Evolutionary conservation across 2,329 filamentous ascomycete species (phyloP).

Genomic region (Venturia asperata): DNA sequence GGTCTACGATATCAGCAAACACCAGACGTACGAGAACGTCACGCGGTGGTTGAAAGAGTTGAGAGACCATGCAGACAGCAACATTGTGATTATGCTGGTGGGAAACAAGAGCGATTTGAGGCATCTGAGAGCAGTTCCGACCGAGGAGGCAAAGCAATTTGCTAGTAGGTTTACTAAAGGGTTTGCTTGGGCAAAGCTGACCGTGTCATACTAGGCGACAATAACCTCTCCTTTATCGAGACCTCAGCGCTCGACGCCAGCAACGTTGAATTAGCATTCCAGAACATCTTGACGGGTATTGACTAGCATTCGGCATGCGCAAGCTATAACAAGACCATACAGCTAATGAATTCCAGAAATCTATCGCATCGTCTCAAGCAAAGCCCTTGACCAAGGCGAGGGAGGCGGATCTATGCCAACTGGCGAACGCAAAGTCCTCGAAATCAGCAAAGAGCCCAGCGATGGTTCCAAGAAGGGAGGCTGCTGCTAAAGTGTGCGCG

Average conservation of each 20-base stretch:
- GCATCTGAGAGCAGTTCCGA: slow-evolving; percentile 92
- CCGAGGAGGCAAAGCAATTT: slow-evolving; percentile 96
- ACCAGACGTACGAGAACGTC: slow-evolving; percentile 98
- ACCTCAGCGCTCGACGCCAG: slow-evolving; percentile 97
- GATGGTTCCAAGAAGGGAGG: slow-evolving; percentile 71
- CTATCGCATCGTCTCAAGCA: slow-evolving; percentile 97
- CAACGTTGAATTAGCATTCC: slow-evolving; percentile 98
- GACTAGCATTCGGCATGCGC: slow-evolving; percentile 20
- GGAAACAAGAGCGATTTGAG: slow-evolving; percentile 99
- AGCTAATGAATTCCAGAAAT: slow-evolving; percentile 61
- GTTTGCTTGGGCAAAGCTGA: slow-evolving; percentile 7
- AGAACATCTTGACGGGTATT: slow-evolving; percentile 97
- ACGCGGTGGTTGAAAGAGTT: slow-evolving; percentile 99
- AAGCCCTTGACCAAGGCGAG: slow-evolving; percentile 87
- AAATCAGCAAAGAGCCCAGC: slow-evolving; percentile 78
- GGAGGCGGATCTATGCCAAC: slow-evolving; percentile 66
- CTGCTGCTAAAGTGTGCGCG: slow-evolving; percentile 59
- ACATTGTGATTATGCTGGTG: slow-evolving; percentile 99
- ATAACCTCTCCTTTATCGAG: slow-evolving; percentile 98
- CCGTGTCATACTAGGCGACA: slow-evolving; percentile 60
- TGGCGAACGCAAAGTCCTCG: slow-evolving; percentile 69
- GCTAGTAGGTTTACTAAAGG: slow-evolving; percentile 55
- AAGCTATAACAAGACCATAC: neutral
- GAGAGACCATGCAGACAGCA: slow-evolving; percentile 93
- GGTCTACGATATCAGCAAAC: slow-evolving; percentile 99